A percentile compares a stretch with the other conserved stretches of the same genome.
These are phyloP conservation scores for Phaeosphaeriaceae sp. DNA, from an alignment of 2,329 filamentous ascomycete species.

Conservation along the genomic window DNA sequence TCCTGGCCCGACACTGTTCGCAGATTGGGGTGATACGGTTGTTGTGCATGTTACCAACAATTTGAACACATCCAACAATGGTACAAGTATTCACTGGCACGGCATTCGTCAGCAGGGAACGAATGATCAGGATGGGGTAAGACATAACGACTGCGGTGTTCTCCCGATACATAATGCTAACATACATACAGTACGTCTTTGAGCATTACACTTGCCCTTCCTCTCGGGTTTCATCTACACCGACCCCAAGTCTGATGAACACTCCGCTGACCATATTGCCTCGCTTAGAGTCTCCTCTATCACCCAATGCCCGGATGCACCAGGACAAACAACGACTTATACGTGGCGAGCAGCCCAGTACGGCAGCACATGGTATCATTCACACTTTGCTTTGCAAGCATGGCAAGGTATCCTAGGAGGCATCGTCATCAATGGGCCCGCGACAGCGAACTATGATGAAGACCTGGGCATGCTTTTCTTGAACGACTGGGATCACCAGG, in stretches of 20 bases:
- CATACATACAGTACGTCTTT: too few species aligned
- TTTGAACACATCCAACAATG: constrained; percentile 34
- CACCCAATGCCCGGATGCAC: constrained; percentile 42
- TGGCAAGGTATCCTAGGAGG: constrained; percentile 53
- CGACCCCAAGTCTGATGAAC: too few species aligned
- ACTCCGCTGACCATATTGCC: too few species aligned
- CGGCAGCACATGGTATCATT: constrained; percentile 53
- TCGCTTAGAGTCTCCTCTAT: constrained; percentile 29
- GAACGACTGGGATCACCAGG: constrained; percentile 54
- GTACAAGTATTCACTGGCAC: constrained; percentile 43
- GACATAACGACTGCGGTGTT: constrained; percentile 6
- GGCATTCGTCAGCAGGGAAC: constrained; percentile 43
- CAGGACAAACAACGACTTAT: constrained; percentile 34
- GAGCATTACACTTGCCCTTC: too few species aligned
- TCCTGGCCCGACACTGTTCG: constrained; percentile 55
- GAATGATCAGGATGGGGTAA: constrained; percentile 11
- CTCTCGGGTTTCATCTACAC: too few species aligned
- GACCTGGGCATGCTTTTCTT: constrained; percentile 54
- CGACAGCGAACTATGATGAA: constrained; percentile 51
- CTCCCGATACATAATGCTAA: too few species aligned
- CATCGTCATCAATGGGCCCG: constrained; percentile 52
- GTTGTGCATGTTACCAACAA: constrained; percentile 48
- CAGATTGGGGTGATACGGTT: constrained; percentile 50
- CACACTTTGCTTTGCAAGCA: constrained; percentile 51
- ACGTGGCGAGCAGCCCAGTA: constrained; percentile 51